Conservation (phyloP, 108 stramenopile species). For the Cyclotella atomus region DNA sequence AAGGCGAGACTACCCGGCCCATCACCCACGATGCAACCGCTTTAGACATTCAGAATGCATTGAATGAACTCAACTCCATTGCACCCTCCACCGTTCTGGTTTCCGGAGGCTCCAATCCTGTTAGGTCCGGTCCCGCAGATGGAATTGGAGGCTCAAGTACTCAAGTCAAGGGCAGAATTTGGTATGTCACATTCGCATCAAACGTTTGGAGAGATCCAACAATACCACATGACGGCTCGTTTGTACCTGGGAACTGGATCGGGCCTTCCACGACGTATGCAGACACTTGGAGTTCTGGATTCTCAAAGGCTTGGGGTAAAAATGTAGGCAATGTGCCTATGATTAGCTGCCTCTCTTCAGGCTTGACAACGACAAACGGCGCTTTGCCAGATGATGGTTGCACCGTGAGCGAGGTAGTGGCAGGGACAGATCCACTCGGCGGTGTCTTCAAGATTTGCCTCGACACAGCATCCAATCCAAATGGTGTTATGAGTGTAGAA, state of each 20-base stretch:
- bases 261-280: slow-evolving; percentile 49
- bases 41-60: slow-evolving; percentile 58
- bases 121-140: slow-evolving; percentile 49
- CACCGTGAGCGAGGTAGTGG: slow-evolving; percentile 56
- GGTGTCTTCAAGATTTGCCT: slow-evolving; percentile 77
- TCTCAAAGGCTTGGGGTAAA: slow-evolving; percentile 87
- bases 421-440: slow-evolving; percentile 75
- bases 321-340: slow-evolving; percentile 74
- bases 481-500: slow-evolving; percentile 62
- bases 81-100: slow-evolving; percentile 73
- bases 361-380: slow-evolving; percentile 67
- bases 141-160: slow-evolving; percentile 51
- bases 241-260: slow-evolving; percentile 79
- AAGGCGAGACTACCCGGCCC: slow-evolving; percentile 76
- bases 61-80: slow-evolving; percentile 73
- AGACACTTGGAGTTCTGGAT: slow-evolving; percentile 81
- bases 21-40: slow-evolving; percentile 69
- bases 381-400: slow-evolving; percentile 67
- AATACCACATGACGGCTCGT: slow-evolving; percentile 47
- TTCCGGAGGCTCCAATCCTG: slow-evolving; percentile 49
- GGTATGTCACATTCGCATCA: slow-evolving; percentile 78
- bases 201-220: slow-evolving; percentile 81
- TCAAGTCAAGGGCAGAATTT: slow-evolving; percentile 80
- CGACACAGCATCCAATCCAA: slow-evolving; percentile 52
- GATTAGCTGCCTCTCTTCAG: slow-evolving; percentile 60